Evolutionary conservation across 257 asterid species (phyloP), one percentile per base, ranked within the genome.

Genomic region (Lycium barbarum): DNA sequence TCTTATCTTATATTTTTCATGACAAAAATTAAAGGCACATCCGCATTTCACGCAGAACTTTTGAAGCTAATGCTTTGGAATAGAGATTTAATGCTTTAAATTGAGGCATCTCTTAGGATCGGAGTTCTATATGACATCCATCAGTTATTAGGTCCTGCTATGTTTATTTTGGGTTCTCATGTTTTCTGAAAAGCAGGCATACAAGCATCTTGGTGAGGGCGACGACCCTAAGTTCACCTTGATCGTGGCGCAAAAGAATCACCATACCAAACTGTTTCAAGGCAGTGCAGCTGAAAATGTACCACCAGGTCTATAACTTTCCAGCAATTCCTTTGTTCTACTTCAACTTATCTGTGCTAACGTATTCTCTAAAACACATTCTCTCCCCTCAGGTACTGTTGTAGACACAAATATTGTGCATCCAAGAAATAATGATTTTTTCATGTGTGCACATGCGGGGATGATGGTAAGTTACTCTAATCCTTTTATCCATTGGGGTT

Each of bases 371-470:
- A 26, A 53, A 33, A 26, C 70, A 68, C 88, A 67, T 79, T 83
- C 73, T 90, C 72, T 86, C 84, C 78, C 58, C 88, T 45, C 93
- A 96, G 99, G 99, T 80, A 96, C 94, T 35, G 93, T 96, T 43
- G 97, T 96, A 76, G 99, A 96, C 88, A 88, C 93, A 36, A 88
- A 92, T 57, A 74, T 96, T 63, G 95, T 93, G 82, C 99, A 96
- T 88, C 97, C 99, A 6, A 93, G 88, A 87, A 84, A 91, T 61
- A 92, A 93, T 87, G 99, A 96, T 87, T 94, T 96, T 84, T 96
- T 90, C 89, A 89, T 94, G 98, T 94, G 98, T 80, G 87, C 98
- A 85, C 99, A 96, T 17, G 93, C 97, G 3, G 98, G 98, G 80
- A 87, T 92, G 84, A 90, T 93, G 14, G 99, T 96, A 91, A 90